Evolutionary conservation across 257 asterid genomes (phyloP), one percentile per base, ranked within the genome.

Genomic region (Fraxinus anomala): DNA sequence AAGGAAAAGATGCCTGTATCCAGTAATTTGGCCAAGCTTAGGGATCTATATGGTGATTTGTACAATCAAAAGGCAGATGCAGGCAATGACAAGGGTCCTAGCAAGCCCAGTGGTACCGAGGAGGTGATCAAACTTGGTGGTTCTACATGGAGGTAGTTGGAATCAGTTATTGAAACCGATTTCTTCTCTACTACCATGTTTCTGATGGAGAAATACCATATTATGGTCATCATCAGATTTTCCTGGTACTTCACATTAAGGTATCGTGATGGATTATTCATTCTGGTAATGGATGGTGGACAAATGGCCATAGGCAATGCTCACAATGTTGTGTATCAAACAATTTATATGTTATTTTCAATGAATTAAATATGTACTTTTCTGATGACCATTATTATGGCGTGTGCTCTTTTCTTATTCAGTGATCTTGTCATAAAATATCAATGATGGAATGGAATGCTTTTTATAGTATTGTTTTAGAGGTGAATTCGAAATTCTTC

Each of bases 101-200:
- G 47, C 49, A 80, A 88, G 83, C 83, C 87, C 33, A 76, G 91
- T 73, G 96, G 98, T 42, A 88, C 94, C 0, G 98, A 95, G 80
- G 97, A 92, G 86, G 99, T 96, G 77, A 92, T 96, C 75, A 89
- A 92, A 73, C 97, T 96, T 19, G 99, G 99, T 75, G 98, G 97
- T 75, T 91, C 97, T 7, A 76, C 89, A 6, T 96, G 99, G 99
- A 91, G 98, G 88, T 96, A 85, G 86, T 51, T 23, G 21, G 49
- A 49, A 23, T 28, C 42, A 5, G 14, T 74, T 30, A 14, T 51
- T 47, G 33, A 24, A 17, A 33, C 30, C 39, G 13, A 49, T 6
- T 76, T 70, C 30, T 34, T 47, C 67, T 6, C 0, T n/a, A 47
- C 66, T 13, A 14, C 23, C 34, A 37, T 28, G 7, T 14, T 14